These are phyloP conservation scores for Aleurites moluccanus DNA, from an alignment of 441 rosid species.

Conservation along the genomic window DNA sequence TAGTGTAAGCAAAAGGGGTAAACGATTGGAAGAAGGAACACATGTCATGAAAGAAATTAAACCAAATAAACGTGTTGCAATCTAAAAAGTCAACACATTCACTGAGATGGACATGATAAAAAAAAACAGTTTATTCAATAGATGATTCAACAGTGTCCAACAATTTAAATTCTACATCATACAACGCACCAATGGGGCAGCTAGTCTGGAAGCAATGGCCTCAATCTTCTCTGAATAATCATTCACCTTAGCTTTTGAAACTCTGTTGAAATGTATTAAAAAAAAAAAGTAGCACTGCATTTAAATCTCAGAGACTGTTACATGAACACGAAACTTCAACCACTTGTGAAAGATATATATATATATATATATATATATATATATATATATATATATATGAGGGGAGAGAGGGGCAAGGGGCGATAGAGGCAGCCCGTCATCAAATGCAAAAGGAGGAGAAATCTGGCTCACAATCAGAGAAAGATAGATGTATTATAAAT, in stretches of 20 bases:
- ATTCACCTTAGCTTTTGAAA: conserved; percentile 64
- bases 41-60: background rate
- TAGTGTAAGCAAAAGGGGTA: background rate
- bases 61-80: background rate
- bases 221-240: conserved; percentile 69
- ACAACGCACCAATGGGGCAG: conserved; percentile 42
- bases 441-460: background rate
- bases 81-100: background rate
- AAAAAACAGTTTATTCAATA: background rate
- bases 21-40: background rate
- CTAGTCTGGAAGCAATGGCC: conserved; percentile 53
- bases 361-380: background rate
- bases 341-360: background rate
- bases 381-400: background rate
- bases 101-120: background rate
- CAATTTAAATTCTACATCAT: background rate
- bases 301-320: background rate
- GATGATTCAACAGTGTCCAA: background rate
- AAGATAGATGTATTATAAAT: background rate
- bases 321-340: background rate
- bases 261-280: conserved; percentile 33
- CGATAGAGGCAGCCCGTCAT: background rate
- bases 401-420: background rate
- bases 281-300: background rate
- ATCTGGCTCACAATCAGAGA: background rate